phyloP scores from a whole-genome alignment of 257 asterid genomes.

The Lantana camara region DNA sequence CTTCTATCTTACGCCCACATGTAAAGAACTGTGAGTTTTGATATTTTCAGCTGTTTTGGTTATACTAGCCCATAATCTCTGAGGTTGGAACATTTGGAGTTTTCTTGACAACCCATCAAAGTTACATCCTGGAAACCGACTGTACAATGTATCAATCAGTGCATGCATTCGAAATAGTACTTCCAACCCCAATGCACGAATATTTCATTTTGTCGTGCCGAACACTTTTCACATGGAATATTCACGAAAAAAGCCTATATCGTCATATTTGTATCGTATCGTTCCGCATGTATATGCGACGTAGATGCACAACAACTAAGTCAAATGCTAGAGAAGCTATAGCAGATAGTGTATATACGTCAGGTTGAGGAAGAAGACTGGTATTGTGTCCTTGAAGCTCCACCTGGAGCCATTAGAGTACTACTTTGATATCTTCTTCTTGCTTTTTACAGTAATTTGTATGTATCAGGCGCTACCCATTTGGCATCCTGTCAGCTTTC shows the following conservation, averaged over 20 bases:
- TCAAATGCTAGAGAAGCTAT: conserved; percentile 6
- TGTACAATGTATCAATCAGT: neutral
- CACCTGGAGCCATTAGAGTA: conserved; percentile 34
- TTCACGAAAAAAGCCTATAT: too few species aligned
- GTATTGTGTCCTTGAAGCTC: conserved; percentile 18
- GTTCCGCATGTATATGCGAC: too few species aligned
- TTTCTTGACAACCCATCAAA: neutral
- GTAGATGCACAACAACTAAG: too few species aligned
- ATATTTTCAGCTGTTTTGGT: neutral
- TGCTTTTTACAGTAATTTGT: neutral
- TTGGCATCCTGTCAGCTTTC: neutral
- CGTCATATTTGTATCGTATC: too few species aligned
- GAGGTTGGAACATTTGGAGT: conserved; percentile 18
- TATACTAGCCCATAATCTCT: neutral
- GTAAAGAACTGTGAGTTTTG: neutral
- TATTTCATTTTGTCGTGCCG: too few species aligned
- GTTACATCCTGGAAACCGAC: neutral
- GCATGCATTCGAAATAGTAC: neutral
- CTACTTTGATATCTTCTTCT: conserved; percentile 12
- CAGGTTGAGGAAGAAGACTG: conserved; percentile 16
- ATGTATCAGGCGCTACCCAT: conserved; percentile 6
- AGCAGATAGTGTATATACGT: conserved; percentile 2
- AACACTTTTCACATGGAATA: too few species aligned
- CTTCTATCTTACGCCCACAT: neutral
- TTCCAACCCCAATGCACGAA: too few species aligned